Evolutionary conservation across 2,329 filamentous ascomycete species (phyloP).

Genomic region (Paraphaeosphaeria minitans): DNA sequence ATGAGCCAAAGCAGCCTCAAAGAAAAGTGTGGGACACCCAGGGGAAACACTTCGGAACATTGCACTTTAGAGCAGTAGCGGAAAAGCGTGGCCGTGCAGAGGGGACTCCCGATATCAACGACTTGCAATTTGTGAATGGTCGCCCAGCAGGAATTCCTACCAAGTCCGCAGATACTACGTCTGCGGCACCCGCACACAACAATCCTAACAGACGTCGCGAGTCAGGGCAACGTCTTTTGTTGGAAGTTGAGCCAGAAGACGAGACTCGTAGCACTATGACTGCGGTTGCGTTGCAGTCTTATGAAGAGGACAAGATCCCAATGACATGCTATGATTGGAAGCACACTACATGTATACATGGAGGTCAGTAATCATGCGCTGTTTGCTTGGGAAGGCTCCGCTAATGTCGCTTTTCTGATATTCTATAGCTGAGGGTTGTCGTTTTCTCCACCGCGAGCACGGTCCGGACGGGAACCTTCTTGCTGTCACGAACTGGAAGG

Average conservation of each 20-base stretch:
- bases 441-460: slow-evolving; percentile 34
- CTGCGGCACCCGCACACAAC: slow-evolving; percentile 9
- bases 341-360: slow-evolving; percentile 14
- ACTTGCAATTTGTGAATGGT: slow-evolving; percentile 32
- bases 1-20: slow-evolving; percentile 22
- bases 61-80: slow-evolving; percentile 24
- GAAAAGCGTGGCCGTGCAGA: slow-evolving; percentile 30
- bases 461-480: slow-evolving; percentile 25
- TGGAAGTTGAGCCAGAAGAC: slow-evolving; percentile 13
- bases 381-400: neutral
- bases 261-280: slow-evolving; percentile 6
- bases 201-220: slow-evolving; percentile 35
- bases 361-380: neutral
- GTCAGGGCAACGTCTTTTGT: slow-evolving; percentile 16
- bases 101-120: slow-evolving; percentile 29
- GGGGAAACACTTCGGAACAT: slow-evolving; percentile 23
- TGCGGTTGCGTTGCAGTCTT: slow-evolving; percentile 18
- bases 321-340: slow-evolving; percentile 38
- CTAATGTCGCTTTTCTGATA: neutral
- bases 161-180: neutral
- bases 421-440: slow-evolving; percentile 22
- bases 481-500: slow-evolving; percentile 20
- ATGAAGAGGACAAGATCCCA: slow-evolving; percentile 35
- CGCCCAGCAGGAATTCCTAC: slow-evolving; percentile 15
- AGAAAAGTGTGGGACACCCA: slow-evolving; percentile 22